Evolutionary conservation across 2,329 filamentous ascomycete species (phyloP).

Genomic region (Ophiocordyceps camponoti-saundersi): DNA sequence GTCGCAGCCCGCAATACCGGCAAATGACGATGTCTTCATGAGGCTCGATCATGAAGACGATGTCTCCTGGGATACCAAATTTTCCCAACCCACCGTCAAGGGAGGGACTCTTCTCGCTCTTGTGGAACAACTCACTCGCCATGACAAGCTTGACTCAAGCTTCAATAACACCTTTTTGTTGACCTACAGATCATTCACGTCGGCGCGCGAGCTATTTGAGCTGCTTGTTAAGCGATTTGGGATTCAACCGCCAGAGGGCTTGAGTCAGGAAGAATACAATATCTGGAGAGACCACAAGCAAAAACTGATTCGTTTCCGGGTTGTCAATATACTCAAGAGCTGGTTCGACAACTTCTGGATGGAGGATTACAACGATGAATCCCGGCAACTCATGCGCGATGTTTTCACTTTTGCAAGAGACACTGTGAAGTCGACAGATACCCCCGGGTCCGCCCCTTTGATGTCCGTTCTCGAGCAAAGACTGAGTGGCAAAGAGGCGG

Average conservation of each 20-base stretch:
- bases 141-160: constrained; percentile 85
- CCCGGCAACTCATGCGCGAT: constrained; percentile 67
- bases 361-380: constrained; percentile 77
- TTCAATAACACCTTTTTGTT: constrained; percentile 98
- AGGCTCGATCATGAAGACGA: constrained; percentile 78
- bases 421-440: constrained; percentile 83
- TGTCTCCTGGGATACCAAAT: constrained; percentile 76
- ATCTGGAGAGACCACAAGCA: constrained; percentile 88
- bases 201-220: constrained; percentile 80
- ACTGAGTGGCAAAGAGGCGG: constrained; percentile 71
- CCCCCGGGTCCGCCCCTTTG: constrained; percentile 69
- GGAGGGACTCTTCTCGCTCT: constrained; percentile 78
- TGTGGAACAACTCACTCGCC: constrained; percentile 87
- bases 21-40: constrained; percentile 64
- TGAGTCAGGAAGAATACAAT: constrained; percentile 61
- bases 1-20: constrained; percentile 24
- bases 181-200: constrained; percentile 90
- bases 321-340: constrained; percentile 93
- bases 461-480: constrained; percentile 82
- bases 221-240: constrained; percentile 81
- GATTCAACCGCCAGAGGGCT: constrained; percentile 74
- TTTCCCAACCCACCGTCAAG: constrained; percentile 58
- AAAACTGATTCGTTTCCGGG: constrained; percentile 85
- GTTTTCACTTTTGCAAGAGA: constrained; percentile 86
- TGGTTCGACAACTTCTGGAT: constrained; percentile 99